phyloP scores from a whole-genome alignment of 345 rosid genomes.

The Eucalyptus decipiens region DNA sequence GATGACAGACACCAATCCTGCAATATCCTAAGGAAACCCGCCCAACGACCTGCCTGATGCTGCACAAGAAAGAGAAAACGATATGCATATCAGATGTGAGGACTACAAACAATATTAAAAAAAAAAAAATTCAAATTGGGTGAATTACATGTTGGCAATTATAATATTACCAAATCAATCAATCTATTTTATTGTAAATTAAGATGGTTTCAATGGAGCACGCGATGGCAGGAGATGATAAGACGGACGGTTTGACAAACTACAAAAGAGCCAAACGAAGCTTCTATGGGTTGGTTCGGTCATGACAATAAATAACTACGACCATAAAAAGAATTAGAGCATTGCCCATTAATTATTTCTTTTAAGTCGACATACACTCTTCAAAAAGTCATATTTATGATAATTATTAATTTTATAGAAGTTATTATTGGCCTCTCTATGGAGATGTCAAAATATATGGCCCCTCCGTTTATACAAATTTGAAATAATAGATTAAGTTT shows the following conservation, averaged over 20 bases:
- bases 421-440: not conserved
- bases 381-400: not conserved
- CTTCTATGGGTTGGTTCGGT: not conserved
- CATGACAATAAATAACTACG: not conserved
- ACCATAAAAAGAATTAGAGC: not conserved
- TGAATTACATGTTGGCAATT: not conserved
- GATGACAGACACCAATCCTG: conserved; percentile 72
- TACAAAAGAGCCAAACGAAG: not conserved
- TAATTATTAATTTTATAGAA: not conserved
- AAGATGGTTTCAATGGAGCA: not conserved
- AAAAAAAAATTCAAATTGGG: not conserved
- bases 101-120: not conserved
- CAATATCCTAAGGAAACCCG: conserved; percentile 71
- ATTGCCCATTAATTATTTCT: not conserved
- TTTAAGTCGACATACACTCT: not conserved
- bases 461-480: not conserved
- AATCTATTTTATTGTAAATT: not conserved
- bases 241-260: not conserved
- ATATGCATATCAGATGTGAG: not conserved
- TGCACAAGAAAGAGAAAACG: not conserved
- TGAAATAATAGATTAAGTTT: not conserved
- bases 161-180: not conserved
- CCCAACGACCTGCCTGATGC: not conserved
- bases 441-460: not conserved
- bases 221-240: not conserved